A percentile compares a stretch with the other conserved stretches of the same genome.
Evolutionary conservation across 306 rosid genomes (phyloP).

Genomic region (Dryas alaskensis): DNA sequence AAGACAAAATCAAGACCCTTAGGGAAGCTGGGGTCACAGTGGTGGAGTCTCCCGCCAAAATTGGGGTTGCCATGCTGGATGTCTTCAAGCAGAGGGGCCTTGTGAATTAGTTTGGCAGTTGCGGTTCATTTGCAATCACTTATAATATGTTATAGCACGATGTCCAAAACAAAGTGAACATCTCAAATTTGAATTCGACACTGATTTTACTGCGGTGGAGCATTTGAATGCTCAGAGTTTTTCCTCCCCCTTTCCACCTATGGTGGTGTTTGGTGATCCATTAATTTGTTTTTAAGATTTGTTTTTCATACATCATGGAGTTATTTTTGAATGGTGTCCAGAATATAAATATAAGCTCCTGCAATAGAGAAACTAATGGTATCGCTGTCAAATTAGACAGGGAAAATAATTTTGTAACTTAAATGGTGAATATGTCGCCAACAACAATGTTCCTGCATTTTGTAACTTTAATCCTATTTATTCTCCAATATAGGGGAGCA

Average conservation of each 20-base stretch:
- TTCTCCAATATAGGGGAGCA: too few species aligned
- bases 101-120: conserved; percentile 40
- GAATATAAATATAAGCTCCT: conserved; percentile 1
- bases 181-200: background rate
- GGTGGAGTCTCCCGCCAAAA: conserved; percentile 96
- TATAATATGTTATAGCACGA: conserved; percentile 2
- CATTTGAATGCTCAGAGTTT: conserved; percentile 8
- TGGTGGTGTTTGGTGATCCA: conserved; percentile 1
- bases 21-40: conserved; percentile 91
- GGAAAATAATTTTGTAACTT: background rate
- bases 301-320: background rate
- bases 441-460: background rate
- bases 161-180: conserved; percentile 12
- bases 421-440: background rate
- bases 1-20: conserved; percentile 82
- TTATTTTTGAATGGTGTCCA: background rate
- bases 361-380: background rate
- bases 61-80: conserved; percentile 80
- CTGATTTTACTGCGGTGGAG: conserved; percentile 1
- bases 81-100: conserved; percentile 93
- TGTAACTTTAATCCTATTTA: too few species aligned
- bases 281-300: background rate
- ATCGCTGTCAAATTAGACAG: too few species aligned
- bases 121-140: background rate
- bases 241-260: background rate